These are phyloP conservation scores for Penicillium antarcticum DNA, from an alignment of 495 filamentous ascomycete genomes.

Conservation along the genomic window DNA sequence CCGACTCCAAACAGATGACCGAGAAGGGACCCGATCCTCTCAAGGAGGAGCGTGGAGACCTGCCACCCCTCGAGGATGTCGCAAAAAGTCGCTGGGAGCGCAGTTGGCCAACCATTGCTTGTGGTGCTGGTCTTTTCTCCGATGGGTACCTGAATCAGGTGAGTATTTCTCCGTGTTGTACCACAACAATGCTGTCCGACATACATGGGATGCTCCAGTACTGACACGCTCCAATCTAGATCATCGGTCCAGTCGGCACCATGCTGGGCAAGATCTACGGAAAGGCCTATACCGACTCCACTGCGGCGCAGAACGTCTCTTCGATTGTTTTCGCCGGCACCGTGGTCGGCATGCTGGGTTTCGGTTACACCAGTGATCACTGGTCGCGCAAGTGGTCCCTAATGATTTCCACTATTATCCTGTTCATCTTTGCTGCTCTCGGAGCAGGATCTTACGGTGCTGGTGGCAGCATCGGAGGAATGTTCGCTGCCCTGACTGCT, in stretches of 20 bases:
- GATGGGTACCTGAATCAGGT: slow-evolving; percentile 89
- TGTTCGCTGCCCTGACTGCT: slow-evolving; percentile 79
- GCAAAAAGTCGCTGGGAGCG: slow-evolving; percentile 56
- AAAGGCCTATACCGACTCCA: slow-evolving; percentile 58
- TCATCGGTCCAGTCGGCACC: slow-evolving; percentile 80
- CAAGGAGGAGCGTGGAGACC: slow-evolving; percentile 16
- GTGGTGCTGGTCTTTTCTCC: slow-evolving; percentile 84
- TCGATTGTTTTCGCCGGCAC: slow-evolving; percentile 87
- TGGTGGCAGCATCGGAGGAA: slow-evolving; percentile 56
- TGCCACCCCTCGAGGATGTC: slow-evolving; percentile 33
- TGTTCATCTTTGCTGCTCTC: slow-evolving; percentile 82
- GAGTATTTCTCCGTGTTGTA: slow-evolving; percentile 7
- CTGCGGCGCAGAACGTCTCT: slow-evolving; percentile 65
- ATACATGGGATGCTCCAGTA: not conserved
- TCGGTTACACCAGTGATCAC: slow-evolving; percentile 78
- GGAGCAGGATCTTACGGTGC: slow-evolving; percentile 70
- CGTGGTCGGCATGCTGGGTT: slow-evolving; percentile 77
- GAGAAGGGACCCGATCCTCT: slow-evolving; percentile 14
- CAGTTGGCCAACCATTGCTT: slow-evolving; percentile 69
- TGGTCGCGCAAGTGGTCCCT: slow-evolving; percentile 82
- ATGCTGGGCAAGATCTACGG: slow-evolving; percentile 63
- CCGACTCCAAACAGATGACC: slow-evolving; percentile 7
- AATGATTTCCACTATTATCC: slow-evolving; percentile 72
- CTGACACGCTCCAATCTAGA: slow-evolving; percentile 38
- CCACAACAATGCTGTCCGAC: not conserved